Conservation (phyloP, 2,329 filamentous ascomycete species). For the Bipolaris oryzae region DNA sequence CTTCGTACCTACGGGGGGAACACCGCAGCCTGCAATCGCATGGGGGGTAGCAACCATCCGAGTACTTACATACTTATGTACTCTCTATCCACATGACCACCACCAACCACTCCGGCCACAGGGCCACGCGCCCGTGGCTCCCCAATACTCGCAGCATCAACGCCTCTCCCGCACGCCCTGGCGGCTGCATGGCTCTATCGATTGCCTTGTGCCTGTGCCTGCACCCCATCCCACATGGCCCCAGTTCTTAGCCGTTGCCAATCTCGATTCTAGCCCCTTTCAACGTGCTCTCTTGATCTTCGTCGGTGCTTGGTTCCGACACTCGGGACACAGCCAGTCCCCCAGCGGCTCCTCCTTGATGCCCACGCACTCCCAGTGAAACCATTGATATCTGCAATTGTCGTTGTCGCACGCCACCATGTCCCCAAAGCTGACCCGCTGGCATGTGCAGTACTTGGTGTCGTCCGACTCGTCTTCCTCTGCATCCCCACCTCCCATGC, state of each 20-base stretch:
- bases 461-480: slow-evolving; percentile 75
- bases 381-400: slow-evolving; percentile 82
- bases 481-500: slow-evolving; percentile 45
- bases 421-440: slow-evolving; percentile 82
- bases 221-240: slow-evolving; percentile 1
- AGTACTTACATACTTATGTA: not conserved
- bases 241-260: not conserved
- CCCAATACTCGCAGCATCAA: slow-evolving; percentile 8
- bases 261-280: slow-evolving; percentile 3
- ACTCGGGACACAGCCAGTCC: slow-evolving; percentile 58
- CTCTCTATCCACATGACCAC: not conserved
- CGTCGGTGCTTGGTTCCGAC: slow-evolving; percentile 46
- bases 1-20: not conserved
- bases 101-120: not conserved
- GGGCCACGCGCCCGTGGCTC: slow-evolving; percentile 5
- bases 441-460: slow-evolving; percentile 79
- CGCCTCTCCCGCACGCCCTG: slow-evolving; percentile 25
- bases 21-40: not conserved
- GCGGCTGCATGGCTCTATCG: slow-evolving; percentile 3
- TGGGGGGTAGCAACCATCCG: not conserved
- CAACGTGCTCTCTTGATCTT: slow-evolving; percentile 51
- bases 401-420: slow-evolving; percentile 91
- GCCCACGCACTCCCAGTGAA: slow-evolving; percentile 72
- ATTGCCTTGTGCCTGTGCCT: slow-evolving; percentile 5
- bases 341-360: slow-evolving; percentile 58